These are phyloP conservation scores for Ganoderma boninense DNA, from an alignment of 1,284 basidiomycete genomes.

Conservation along the genomic window DNA sequence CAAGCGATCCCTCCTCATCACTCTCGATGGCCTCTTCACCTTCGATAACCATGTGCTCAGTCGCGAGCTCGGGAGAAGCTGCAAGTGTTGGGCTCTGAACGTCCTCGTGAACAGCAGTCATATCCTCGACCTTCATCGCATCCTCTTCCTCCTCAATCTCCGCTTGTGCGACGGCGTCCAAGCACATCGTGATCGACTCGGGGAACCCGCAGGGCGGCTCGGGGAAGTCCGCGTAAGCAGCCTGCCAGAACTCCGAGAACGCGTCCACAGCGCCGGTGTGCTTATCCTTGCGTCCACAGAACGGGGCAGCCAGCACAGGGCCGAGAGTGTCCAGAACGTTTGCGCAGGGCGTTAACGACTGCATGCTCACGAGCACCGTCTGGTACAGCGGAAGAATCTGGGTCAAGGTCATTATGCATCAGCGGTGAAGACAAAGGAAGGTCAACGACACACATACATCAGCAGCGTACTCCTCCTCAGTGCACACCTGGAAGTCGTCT, in stretches of 20 bases:
- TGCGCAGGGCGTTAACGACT: conserved; percentile 48
- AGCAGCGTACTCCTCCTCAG: conserved; percentile 59
- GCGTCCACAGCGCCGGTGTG: conserved; percentile 49
- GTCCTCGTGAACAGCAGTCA: conserved; percentile 21
- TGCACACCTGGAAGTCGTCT: conserved; percentile 61
- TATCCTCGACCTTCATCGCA: conserved; percentile 28
- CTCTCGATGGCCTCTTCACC: conserved; percentile 24
- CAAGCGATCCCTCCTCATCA: conserved; percentile 32
- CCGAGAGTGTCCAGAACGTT: conserved; percentile 53
- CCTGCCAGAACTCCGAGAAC: conserved; percentile 68
- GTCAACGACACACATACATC: conserved; percentile 53
- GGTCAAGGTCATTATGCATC: not conserved
- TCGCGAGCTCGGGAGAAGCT: not conserved
- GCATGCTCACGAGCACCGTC: conserved; percentile 57
- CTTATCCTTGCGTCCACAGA: conserved; percentile 56
- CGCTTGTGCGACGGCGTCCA: conserved; percentile 28
- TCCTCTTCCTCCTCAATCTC: conserved; percentile 28
- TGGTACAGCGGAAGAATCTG: conserved; percentile 70
- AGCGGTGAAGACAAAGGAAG: not conserved
- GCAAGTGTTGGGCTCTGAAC: conserved; percentile 3
- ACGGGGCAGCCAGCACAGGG: conserved; percentile 60
- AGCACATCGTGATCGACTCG: conserved; percentile 32
- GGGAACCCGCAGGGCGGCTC: conserved; percentile 62
- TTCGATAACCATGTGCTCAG: not conserved
- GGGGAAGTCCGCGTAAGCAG: conserved; percentile 48